Evolutionary conservation across 202 grass and related monocot species (phyloP).

Genomic region (Setaria italica): DNA sequence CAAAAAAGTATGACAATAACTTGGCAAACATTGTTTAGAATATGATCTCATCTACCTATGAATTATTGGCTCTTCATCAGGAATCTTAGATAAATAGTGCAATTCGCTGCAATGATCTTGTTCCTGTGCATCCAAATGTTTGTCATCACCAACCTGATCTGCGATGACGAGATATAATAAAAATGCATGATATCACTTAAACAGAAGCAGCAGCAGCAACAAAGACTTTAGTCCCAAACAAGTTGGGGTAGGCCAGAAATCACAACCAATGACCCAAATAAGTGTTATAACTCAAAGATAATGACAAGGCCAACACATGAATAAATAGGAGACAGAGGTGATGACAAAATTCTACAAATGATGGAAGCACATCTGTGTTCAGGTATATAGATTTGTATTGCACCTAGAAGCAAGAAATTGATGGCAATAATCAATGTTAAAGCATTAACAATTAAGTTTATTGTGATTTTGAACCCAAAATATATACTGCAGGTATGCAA

Average conservation of each 20-base stretch:
- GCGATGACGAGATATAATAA: constrained; percentile 39
- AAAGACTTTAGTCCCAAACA: constrained; percentile 7
- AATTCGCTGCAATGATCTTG: constrained; percentile 39
- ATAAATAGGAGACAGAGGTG: constrained; percentile 4
- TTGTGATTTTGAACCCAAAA: constrained; percentile 24
- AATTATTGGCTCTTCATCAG: constrained; percentile 45
- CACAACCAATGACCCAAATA: not conserved
- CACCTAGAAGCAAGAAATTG: constrained; percentile 6
- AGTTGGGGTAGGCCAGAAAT: not conserved
- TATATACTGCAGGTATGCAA: not conserved
- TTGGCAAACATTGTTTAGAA: constrained; percentile 20
- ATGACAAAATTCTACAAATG: constrained; percentile 2
- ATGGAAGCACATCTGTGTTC: not conserved
- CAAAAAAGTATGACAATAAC: constrained; percentile 44
- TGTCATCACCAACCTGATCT: constrained; percentile 42
- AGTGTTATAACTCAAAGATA: constrained; percentile 5
- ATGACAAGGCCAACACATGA: not conserved
- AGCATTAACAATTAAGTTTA: constrained; percentile 15
- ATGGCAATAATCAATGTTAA: constrained; percentile 26
- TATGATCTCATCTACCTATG: constrained; percentile 57
- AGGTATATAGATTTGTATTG: constrained; percentile 27
- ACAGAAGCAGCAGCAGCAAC: constrained; percentile 1
- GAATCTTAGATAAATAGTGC: constrained; percentile 36
- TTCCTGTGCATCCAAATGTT: constrained; percentile 40
- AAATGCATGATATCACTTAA: constrained; percentile 32